Percentiles rank a stretch among this genome's conserved stretches.
These are phyloP conservation scores for Kazachstania sp. DNA, from an alignment of 1,139 yeast genomes.

Conservation along the genomic window DNA sequence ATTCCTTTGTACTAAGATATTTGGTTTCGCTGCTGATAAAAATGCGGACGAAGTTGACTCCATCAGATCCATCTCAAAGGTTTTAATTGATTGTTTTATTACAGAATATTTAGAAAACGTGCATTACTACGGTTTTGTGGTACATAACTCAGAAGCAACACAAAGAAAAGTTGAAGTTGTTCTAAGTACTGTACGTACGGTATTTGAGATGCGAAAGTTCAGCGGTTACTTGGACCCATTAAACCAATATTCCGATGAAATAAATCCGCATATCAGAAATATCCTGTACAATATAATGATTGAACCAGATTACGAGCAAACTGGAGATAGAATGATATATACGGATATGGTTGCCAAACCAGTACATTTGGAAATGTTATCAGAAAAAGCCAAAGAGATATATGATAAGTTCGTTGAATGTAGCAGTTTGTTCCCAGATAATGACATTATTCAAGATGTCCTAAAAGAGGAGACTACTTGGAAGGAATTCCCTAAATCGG, in stretches of 20 bases:
- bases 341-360: conserved; percentile 23
- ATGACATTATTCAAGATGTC: conserved; percentile 25
- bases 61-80: conserved; percentile 51
- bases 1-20: conserved; percentile 38
- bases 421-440: conserved; percentile 20
- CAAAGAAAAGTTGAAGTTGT: conserved; percentile 16
- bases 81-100: conserved; percentile 67
- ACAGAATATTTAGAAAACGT: conserved; percentile 37
- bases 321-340: conserved; percentile 24
- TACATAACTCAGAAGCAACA: conserved; percentile 1
- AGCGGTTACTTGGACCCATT: conserved; percentile 27
- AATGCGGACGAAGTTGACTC: conserved; percentile 33
- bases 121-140: conserved; percentile 25
- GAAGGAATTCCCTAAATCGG: conserved; percentile 11
- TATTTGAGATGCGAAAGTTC: conserved; percentile 25
- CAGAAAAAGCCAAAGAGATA: conserved; percentile 25
- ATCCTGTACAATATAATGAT: conserved; percentile 21
- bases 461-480: conserved; percentile 12
- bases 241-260: conserved; percentile 28
- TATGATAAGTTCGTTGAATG: conserved; percentile 17
- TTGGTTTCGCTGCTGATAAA: conserved; percentile 43
- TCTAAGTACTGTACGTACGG: conserved; percentile 17
- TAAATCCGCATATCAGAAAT: conserved; percentile 22
- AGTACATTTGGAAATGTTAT: conserved; percentile 25
- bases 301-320: conserved; percentile 27